Base-by-base conservation (phyloP, 805 yeast species). In the Starmerella scarabaei region DNA sequence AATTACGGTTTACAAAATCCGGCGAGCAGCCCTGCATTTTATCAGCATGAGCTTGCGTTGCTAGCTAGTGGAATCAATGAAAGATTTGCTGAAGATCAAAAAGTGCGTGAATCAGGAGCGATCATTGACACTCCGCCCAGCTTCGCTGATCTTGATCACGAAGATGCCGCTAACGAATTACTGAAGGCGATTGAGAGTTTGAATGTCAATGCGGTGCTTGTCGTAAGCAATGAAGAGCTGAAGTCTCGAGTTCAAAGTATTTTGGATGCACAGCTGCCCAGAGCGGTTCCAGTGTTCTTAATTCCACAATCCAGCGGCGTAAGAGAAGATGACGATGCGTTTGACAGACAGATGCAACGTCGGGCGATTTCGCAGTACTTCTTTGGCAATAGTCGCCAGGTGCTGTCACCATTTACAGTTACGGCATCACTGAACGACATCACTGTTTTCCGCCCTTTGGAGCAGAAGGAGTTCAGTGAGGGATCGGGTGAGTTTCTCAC, bases 401-500 rank as follows among this genome's bases (percentile, higher is more conserved):
- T 53, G n/a, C 66, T 91, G 38, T 78, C 93, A 16, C 97, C 99
- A 2, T 86, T 77, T 58, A 80, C 93, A 4, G 72, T 84, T 1
- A 83, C 85, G 18, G 75, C 77, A 2, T 83, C 75, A 52, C 65
- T 70, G 41, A 66, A 69, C 14, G 79, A 75, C 41, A 61, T 82
- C 8, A 62, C 68, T 1, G 73, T 83, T 2, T 77, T 73, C 62
- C 71, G 74, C 31, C 82, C 88, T 12, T 58, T 62, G 29, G 63
- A 65, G 52, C 48, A 47, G 20, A 46, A 43, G 33, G 50, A 47
- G 18, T 23, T 26, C 3, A 31, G 28, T 3, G 45, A 42, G 15
- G 57, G 59, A 24, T n/a, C 31, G 14, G n/a, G n/a, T 21, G 56
- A 52, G 20, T 51, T 52, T 21, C 56, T 71, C 16, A 50, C 60